These are phyloP conservation scores for Fusarium hostae DNA, from an alignment of 2,329 filamentous ascomycete species.

Conservation along the genomic window DNA sequence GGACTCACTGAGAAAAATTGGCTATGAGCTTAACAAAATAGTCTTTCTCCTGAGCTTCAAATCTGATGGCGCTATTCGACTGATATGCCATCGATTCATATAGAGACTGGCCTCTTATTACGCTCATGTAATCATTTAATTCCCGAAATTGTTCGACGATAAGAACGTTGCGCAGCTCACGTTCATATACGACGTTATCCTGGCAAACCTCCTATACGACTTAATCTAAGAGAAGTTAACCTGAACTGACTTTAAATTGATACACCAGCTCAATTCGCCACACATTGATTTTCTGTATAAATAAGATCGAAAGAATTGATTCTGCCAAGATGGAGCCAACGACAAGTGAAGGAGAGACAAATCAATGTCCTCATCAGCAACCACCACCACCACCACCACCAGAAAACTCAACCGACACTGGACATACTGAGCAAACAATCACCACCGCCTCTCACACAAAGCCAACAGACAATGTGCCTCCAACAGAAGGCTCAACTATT, in stretches of 20 bases:
- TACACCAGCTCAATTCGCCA: neutral
- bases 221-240: constrained; percentile 3
- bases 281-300: neutral
- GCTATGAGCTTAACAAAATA: constrained; percentile 5
- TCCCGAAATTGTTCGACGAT: too few species aligned
- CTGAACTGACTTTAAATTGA: neutral
- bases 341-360: neutral
- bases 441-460: neutral
- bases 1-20: constrained; percentile 39
- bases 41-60: neutral
- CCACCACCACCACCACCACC: neutral
- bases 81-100: neutral
- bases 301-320: neutral
- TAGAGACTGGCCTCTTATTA: neutral
- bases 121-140: accelerated
- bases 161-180: neutral
- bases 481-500: constrained; percentile 2
- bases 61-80: neutral
- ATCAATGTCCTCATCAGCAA: neutral
- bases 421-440: neutral
- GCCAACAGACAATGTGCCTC: neutral
- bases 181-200: neutral
- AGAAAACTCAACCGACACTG: neutral
- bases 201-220: constrained; percentile 1
- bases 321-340: neutral